Conservation (phyloP, 2,329 filamentous ascomycete genomes). For the Curvularia eragrostidis region DNA sequence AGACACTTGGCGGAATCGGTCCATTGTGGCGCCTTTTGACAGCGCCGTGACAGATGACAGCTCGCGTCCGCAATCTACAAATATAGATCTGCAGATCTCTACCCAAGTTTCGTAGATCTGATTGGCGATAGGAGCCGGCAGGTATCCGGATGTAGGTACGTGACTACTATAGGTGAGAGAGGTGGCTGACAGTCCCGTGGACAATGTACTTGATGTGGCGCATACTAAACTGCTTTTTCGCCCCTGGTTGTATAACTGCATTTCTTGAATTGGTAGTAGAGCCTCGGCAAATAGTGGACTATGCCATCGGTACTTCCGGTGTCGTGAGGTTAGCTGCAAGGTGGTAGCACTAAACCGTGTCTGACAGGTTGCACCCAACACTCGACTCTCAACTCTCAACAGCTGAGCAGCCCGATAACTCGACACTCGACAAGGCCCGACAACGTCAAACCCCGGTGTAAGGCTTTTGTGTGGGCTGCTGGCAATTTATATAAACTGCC, state of each 20-base stretch:
- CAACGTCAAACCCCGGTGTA: neutral
- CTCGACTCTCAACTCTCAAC: too few relatives aligned
- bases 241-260: neutral
- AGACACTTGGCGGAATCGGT: neutral
- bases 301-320: neutral
- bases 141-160: neutral
- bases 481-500: neutral
- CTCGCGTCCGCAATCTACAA: neutral
- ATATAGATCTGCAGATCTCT: neutral
- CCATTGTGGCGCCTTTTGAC: neutral
- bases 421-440: neutral
- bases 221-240: neutral
- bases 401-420: too few relatives aligned
- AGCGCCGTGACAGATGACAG: neutral
- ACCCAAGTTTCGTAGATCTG: neutral
- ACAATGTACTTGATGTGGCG: neutral
- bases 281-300: neutral
- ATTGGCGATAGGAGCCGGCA: neutral
- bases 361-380: too few relatives aligned
- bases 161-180: neutral
- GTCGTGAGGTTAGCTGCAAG: neutral
- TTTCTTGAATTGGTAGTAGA: neutral
- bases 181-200: neutral
- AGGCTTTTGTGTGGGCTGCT: neutral
- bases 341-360: too few relatives aligned